phyloP scores from a whole-genome alignment of 768 basidiomycete species.

The Kondoa malvinella region DNA sequence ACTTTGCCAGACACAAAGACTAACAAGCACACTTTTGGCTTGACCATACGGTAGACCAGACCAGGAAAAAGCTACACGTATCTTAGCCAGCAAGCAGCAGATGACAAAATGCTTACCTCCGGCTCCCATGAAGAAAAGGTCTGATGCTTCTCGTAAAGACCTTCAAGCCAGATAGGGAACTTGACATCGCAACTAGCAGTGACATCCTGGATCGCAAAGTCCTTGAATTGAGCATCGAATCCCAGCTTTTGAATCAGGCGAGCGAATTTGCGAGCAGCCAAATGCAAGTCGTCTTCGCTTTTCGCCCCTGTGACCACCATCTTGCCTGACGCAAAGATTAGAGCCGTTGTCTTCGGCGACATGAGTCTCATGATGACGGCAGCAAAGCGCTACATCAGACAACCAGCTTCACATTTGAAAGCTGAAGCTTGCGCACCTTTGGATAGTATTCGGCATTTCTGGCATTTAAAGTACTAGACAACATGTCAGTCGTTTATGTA shows the following conservation, averaged over 20 bases:
- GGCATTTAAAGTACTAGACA: slow-evolving; percentile 40
- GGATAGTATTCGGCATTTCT: slow-evolving; percentile 99
- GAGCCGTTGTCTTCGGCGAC: slow-evolving; percentile 96
- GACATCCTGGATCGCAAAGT: slow-evolving; percentile 99
- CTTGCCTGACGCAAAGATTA: slow-evolving; percentile 98
- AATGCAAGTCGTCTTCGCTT: slow-evolving; percentile 89
- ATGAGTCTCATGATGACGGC: slow-evolving; percentile 99
- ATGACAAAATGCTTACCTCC: slow-evolving; percentile 46
- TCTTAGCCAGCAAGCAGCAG: slow-evolving; percentile 3
- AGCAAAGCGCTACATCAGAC: slow-evolving; percentile 71
- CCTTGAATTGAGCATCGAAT: slow-evolving; percentile 96
- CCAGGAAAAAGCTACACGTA: slow-evolving; percentile 74
- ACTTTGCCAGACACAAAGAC: slow-evolving; percentile 99
- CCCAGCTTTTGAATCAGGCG: slow-evolving; percentile 98
- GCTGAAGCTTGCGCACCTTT: slow-evolving; percentile 52
- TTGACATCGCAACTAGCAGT: slow-evolving; percentile 96
- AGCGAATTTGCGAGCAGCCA: slow-evolving; percentile 96
- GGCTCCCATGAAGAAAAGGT: slow-evolving; percentile 96
- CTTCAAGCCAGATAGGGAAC: slow-evolving; percentile 95
- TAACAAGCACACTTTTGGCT: slow-evolving; percentile 92
- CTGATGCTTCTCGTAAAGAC: slow-evolving; percentile 90
- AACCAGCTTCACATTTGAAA: neutral
- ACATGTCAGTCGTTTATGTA: too few relatives aligned
- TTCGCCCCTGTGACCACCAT: slow-evolving; percentile 99
- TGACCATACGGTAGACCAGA: slow-evolving; percentile 98